phyloP scores from a whole-genome alignment of 176 grass and related monocot genomes.

The Echinochloa phyllopogon region DNA sequence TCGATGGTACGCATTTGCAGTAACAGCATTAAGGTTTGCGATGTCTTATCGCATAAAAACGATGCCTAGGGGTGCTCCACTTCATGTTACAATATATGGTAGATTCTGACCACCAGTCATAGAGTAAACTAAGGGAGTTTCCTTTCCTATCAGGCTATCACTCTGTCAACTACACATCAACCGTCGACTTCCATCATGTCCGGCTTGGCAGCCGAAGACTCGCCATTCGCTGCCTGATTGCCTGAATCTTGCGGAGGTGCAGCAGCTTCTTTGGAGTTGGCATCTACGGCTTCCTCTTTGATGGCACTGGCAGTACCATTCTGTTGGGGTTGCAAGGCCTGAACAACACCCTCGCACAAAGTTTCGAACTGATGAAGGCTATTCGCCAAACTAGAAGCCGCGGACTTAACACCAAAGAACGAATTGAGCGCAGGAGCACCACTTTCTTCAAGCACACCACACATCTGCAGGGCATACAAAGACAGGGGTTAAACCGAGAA shows the following conservation, averaged over 20 bases:
- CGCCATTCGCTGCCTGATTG: not conserved
- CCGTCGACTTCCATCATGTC: conserved; percentile 44
- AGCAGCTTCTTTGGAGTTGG: not conserved
- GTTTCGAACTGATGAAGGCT: conserved; percentile 64
- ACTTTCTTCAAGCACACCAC: conserved; percentile 67
- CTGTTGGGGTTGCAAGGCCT: conserved; percentile 49
- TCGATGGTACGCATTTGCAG: not conserved
- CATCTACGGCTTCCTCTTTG: conserved; percentile 39
- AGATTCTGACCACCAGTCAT: not conserved
- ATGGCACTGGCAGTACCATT: conserved; percentile 11
- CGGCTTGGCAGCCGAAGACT: not conserved
- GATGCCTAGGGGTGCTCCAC: not conserved
- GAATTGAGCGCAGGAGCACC: conserved; percentile 58
- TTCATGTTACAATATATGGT: not conserved
- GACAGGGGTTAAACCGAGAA: not conserved
- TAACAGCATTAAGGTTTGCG: not conserved
- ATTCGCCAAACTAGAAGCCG: conserved; percentile 55
- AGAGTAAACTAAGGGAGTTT: not conserved
- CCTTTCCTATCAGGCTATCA: not conserved
- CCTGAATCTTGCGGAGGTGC: not conserved
- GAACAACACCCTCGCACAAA: conserved; percentile 51
- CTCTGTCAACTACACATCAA: conserved; percentile 21
- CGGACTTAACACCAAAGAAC: conserved; percentile 63
- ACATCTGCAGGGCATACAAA: conserved; percentile 67
- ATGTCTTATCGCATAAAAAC: not conserved